A percentile compares a stretch with the other conserved stretches of the same genome.
Evolutionary conservation across 2,329 filamentous ascomycete genomes (phyloP).

Genomic region (Cercospora sesami): DNA sequence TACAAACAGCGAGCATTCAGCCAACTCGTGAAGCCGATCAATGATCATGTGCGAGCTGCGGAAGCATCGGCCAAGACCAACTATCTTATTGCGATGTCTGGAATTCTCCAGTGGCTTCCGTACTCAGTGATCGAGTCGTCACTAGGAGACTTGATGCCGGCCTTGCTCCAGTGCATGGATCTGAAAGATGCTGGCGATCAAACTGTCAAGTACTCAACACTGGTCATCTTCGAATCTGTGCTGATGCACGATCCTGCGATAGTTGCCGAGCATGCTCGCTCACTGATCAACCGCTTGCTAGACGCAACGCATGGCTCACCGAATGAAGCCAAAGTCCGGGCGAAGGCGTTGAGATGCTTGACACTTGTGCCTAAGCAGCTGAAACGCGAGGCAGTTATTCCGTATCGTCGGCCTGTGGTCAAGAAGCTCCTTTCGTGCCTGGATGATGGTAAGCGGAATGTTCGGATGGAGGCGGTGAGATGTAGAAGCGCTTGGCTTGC

Average conservation of each 20-base stretch:
- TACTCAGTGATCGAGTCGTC: constrained; percentile 61
- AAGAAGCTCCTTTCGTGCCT: constrained; percentile 56
- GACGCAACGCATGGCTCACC: constrained; percentile 39
- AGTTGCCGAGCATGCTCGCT: constrained; percentile 58
- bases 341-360: constrained; percentile 51
- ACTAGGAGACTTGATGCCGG: constrained; percentile 57
- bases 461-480: constrained; percentile 62
- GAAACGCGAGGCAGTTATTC: constrained; percentile 54
- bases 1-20: constrained; percentile 65
- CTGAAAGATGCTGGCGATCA: constrained; percentile 44
- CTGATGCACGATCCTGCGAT: constrained; percentile 57
- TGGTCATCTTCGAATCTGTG: constrained; percentile 59
- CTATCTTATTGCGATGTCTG: constrained; percentile 63
- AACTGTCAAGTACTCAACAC: constrained; percentile 60
- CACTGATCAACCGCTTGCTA: constrained; percentile 58
- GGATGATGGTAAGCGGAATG: constrained; percentile 64
- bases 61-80: constrained; percentile 54
- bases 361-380: constrained; percentile 51
- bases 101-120: constrained; percentile 60
- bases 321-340: constrained; percentile 47
- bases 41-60: constrained; percentile 52
- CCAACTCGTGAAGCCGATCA: constrained; percentile 58
- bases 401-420: constrained; percentile 58
- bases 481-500: constrained; percentile 62
- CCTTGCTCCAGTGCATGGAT: constrained; percentile 65